Evolutionary conservation across 352 stramenopile genomes (phyloP), one percentile per base, ranked within the genome.

Genomic region (Phytophthora megakarya): DNA sequence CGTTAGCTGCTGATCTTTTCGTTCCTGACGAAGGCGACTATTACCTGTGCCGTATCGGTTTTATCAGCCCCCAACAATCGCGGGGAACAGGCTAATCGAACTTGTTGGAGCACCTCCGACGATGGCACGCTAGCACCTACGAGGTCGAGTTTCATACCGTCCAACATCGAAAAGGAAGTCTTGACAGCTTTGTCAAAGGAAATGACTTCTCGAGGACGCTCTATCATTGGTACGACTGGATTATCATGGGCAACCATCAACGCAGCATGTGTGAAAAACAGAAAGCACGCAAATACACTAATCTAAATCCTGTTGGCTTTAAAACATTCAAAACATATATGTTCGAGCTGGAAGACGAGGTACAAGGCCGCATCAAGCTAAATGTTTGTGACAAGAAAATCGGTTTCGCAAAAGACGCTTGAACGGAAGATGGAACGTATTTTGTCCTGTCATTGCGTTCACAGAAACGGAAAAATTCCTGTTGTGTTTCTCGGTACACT

Each of bases 141-240:
- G 47, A 65, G 26, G 57, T 40, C 11, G 50, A 56, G 35, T 56
- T 46, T 16, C 35, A n/a, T 35, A 16, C 35, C 9, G n/a, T 57
- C 12, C 44, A 64, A 18, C 13, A 19, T 6, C 57, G 28, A 33
- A 47, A 65, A 28, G 39, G 57, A 3, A 51, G 37, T 10, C 46
- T 65, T n/a, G 47, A 58, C 15, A 10, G 21, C 0, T 66, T 49
- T 12, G 30, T 68, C 22, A 56, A 37, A 26, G 25, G 16, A 1
- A 39, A 53, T 23, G 55, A 64, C 1, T 64, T 59, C 12, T 47
- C 37, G 15, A 11, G 46, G n/a, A 54, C 16, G 18, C 21, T 60
- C 28, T 64, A 70, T 32, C 40, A 57, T 26, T 70, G 53, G 61
- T 16, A 63, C 1, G 56, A 63, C 15, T 63, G 56, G 64, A 40